These are phyloP conservation scores for Ceratopteris richardii DNA, from an alignment of 75 land plant genomes.

Conservation along the genomic window DNA sequence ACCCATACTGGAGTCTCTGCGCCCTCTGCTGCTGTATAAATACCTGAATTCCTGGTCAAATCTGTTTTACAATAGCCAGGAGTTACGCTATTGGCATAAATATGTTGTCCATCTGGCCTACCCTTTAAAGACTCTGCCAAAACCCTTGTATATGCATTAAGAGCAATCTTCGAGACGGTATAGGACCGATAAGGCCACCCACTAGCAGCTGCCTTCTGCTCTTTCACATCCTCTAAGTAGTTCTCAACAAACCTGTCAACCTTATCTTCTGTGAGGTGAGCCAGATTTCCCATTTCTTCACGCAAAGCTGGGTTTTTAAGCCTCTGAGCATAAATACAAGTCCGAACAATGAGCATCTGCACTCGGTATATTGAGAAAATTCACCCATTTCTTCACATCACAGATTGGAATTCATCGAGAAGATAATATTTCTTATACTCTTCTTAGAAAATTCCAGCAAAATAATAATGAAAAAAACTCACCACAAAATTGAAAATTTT, in stretches of 20 bases:
- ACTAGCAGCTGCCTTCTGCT: conserved; percentile 33
- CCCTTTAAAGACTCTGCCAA: conserved; percentile 36
- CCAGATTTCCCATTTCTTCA: conserved; percentile 31
- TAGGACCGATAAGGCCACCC: conserved; percentile 77
- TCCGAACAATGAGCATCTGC: not conserved
- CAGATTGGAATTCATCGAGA: not conserved
- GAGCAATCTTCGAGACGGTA: conserved; percentile 71
- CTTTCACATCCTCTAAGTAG: conserved; percentile 44
- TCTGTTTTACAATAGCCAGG: conserved; percentile 72
- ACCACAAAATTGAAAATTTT: too few species aligned
- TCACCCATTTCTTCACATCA: too few species aligned
- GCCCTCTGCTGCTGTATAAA: conserved; percentile 45
- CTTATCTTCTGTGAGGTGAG: conserved; percentile 27
- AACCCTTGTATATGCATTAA: conserved; percentile 64
- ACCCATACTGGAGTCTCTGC: conserved; percentile 38
- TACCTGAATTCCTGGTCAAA: conserved; percentile 55
- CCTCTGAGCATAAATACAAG: conserved; percentile 32
- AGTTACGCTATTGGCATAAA: conserved; percentile 59
- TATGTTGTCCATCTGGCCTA: conserved; percentile 27
- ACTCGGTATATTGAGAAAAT: too few species aligned
- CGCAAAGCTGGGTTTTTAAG: conserved; percentile 36
- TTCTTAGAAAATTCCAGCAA: too few species aligned
- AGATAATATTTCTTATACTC: too few species aligned
- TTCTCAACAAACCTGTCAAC: conserved; percentile 44
- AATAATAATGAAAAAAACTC: too few species aligned